Base-by-base conservation (phyloP, 805 yeast genomes). In the Lipomyces kockii region DNA sequence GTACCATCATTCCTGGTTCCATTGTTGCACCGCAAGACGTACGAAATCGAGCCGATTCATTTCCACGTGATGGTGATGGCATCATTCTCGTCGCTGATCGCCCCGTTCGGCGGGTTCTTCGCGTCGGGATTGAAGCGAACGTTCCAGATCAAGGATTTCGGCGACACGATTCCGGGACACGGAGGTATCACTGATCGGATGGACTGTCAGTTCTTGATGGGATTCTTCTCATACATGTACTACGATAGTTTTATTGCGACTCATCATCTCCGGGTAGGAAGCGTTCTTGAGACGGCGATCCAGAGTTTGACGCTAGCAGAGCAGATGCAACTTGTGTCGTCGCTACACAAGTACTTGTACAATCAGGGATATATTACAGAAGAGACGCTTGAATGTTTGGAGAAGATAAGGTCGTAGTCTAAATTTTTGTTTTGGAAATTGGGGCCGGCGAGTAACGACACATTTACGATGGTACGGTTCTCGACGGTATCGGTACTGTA, bases 181-280 rank as follows among this genome's bases (percentile, higher is more conserved):
- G 99, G 99, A 71, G 99, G 99, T 73, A 89, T 95, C 72, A 93
- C 98, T 32, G 99, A 95, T 78, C 86, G 99, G 80, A 89, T 95
- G 82, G 99, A 95, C 80, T 95, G 99, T 80, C 98, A 95, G 80
- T 95, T 94, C 77, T 82, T 95, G 74, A 95, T 95, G 98, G 99
- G 99, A 12, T 91, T 97, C 52, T 95, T 95, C 77, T 85, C 95
- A 43, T 93, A 92, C 76, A 83, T 95, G 72, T 95, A 95, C 80
- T 93, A 89, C 79, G 97, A 94, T 79, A 91, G 97, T 1, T 95
- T 95, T 78, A 85, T 95, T 72, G 87, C 94, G 62, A 64, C 73
- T n/a, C 82, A 81, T 46, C 79, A 74, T 46, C 68, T 75, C 43
- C 89, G 88, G 63, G 88, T 91, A 64, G 94, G 92, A 46, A 83